Evolutionary conservation across 2,329 filamentous ascomycete species (phyloP).

Genomic region (Beauveria australis): DNA sequence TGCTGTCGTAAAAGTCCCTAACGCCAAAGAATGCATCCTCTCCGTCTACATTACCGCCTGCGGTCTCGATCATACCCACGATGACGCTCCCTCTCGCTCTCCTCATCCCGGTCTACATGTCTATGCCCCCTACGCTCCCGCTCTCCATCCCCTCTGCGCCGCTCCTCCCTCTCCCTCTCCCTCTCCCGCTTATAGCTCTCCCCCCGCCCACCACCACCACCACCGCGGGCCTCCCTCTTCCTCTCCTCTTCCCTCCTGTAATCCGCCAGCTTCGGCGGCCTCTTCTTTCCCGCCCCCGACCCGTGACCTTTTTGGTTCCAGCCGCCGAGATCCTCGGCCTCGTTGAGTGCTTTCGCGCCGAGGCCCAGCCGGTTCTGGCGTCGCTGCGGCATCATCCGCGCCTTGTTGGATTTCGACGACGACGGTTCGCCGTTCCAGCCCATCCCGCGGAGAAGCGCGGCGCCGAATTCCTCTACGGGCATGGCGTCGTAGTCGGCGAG

Average conservation of each 20-base stretch:
- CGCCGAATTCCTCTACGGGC: constrained; percentile 90
- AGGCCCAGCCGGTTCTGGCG: constrained; percentile 72
- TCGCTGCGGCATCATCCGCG: constrained; percentile 57
- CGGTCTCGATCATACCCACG: constrained; percentile 18
- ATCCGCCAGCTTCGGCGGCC: constrained; percentile 40
- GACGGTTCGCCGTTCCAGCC: constrained; percentile 72
- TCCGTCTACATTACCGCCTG: constrained; percentile 14
- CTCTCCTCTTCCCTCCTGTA: constrained; percentile 38
- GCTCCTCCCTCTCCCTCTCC: constrained; percentile 31
- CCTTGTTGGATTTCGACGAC: constrained; percentile 44
- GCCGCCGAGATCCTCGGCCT: constrained; percentile 63
- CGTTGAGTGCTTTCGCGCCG: constrained; percentile 74
- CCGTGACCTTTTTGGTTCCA: constrained; percentile 64
- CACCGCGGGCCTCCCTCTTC: constrained; percentile 35
- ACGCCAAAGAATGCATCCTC: constrained; percentile 15
- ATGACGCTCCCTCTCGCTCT: constrained; percentile 17
- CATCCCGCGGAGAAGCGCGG: constrained; percentile 84
- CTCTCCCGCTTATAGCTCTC: constrained; percentile 36
- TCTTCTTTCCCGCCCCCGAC: constrained; percentile 15
- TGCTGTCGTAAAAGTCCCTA: constrained; percentile 8
- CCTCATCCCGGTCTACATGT: constrained; percentile 16
- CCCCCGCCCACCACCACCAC: constrained; percentile 19
- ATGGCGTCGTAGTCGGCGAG: constrained; percentile 81
- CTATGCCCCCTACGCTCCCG: constrained; percentile 19
- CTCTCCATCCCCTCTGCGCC: constrained; percentile 24